Percentiles rank a stretch among this genome's conserved stretches.
Evolutionary conservation across 495 filamentous ascomycete species (phyloP).

Genomic region (Penicillium roqueforti): DNA sequence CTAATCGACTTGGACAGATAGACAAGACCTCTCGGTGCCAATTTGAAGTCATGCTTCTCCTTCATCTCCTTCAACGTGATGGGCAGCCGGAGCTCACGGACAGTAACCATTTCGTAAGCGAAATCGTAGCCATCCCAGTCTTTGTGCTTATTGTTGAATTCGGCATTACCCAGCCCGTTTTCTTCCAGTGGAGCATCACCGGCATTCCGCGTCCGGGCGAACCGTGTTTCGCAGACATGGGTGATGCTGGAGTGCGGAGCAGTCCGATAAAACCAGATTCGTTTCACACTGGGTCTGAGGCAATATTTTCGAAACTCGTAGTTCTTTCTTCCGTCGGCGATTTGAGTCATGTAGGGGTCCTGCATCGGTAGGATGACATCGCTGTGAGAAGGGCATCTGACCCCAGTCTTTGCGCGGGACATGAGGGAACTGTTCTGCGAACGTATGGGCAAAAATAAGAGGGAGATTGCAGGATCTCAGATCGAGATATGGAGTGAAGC

Average conservation of each 20-base stretch:
- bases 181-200: neutral
- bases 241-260: slow-evolving; percentile 9
- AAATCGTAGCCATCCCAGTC: neutral
- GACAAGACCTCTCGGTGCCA: neutral
- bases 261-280: slow-evolving; percentile 12
- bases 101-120: neutral
- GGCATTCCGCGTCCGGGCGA: neutral
- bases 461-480: no score
- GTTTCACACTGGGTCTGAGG: neutral
- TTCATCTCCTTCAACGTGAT: neutral
- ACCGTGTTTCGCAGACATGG: slow-evolving; percentile 7
- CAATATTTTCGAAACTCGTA: slow-evolving; percentile 9
- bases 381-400: neutral
- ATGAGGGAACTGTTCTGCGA: no score
- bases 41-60: neutral
- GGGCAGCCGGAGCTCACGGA: neutral
- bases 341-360: slow-evolving; percentile 8
- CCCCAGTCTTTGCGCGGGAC: neutral
- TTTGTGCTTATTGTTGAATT: neutral
- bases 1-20: slow-evolving; percentile 3
- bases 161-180: neutral
- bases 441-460: no score
- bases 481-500: no score
- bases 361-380: neutral
- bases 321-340: slow-evolving; percentile 5